Conservation (phyloP, 495 filamentous ascomycete species). For the Lasiosphaeris hirsuta region DNA sequence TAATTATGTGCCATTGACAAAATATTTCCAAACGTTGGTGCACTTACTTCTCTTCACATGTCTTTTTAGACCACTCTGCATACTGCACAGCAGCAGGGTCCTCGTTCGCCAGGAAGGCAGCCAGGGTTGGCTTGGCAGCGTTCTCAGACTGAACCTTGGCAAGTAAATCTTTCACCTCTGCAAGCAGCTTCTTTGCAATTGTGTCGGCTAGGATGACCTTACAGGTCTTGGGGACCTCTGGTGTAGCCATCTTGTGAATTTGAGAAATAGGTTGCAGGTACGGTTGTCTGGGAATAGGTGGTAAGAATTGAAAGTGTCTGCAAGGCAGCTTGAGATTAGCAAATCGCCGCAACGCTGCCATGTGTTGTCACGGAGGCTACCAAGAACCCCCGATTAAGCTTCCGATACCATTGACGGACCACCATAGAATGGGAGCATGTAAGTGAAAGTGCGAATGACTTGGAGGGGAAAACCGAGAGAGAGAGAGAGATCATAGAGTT, state of each 20-base stretch:
- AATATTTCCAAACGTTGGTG: too few species aligned
- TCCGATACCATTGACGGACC: not conserved
- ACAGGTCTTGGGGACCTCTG: slow-evolving; percentile 62
- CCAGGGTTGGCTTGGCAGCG: slow-evolving; percentile 64
- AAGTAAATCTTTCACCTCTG: slow-evolving; percentile 71
- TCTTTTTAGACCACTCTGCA: slow-evolving; percentile 95
- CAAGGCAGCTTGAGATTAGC: not conserved
- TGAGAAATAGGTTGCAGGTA: not conserved
- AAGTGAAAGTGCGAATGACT: too few species aligned
- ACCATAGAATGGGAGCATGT: not conserved
- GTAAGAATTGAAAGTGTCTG: too few species aligned
- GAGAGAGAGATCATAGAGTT: not conserved
- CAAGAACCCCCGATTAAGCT: not conserved
- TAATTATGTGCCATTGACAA: too few species aligned
- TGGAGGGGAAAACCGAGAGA: too few species aligned
- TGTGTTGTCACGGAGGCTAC: not conserved
- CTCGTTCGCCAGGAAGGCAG: slow-evolving; percentile 86
- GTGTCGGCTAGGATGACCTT: slow-evolving; percentile 85
- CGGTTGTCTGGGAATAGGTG: not conserved
- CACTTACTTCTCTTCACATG: slow-evolving; percentile 86
- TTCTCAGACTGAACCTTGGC: slow-evolving; percentile 53
- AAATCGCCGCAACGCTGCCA: not conserved
- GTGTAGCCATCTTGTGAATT: slow-evolving; percentile 35
- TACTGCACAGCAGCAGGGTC: slow-evolving; percentile 92
- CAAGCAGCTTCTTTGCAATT: slow-evolving; percentile 74